Evolutionary conservation across 371 early-diverging fungal species (phyloP), one percentile per base, ranked within the genome.

Genomic region (Mortierella sp.): DNA sequence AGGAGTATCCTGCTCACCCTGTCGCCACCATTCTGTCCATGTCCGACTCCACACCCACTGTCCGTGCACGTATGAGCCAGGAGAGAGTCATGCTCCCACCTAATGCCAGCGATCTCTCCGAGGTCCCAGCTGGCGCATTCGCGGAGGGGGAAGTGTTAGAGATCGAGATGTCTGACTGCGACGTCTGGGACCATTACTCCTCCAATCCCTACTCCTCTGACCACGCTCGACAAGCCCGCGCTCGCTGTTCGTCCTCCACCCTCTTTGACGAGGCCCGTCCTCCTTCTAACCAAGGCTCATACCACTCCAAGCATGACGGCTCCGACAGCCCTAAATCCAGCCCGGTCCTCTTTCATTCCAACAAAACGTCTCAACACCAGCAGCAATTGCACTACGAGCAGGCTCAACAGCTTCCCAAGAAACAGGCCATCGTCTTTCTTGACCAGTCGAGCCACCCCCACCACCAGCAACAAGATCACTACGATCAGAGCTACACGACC

Each of bases 231-330:
- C 44, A 72, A 27, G 75, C 79, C 0, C 73, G 78, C n/a, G 82
- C 86, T 27, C 86, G 86, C 43, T 82, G 86, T 55, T 85, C 86
- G 7, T 85, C 86, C 16, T 85, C 86, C 18, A 85, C 86, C 8
- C 75, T 85, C n/a, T 85, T 79, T 75, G 86, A 85, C 16, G 86
- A 85, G 10, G 51, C 82, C 0, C 79, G 77, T 2, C 84, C 81
- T 29, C 35, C 75, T 0, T 80, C 84, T 1, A 46, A 58, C 8
- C 74, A 72, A 56, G 35, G 72, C 32, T 77, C 71, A 11, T 81
- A 77, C 44, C 78, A 72, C 49, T 24, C 49, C 38, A 81, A 81
- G 46, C 32, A 71, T 16, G 71, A 74, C 46, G 56, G 56, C 60
- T 44, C 49, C 14, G 68, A 76, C 32, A 76, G 60, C 60, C 77